Percentiles rank a stretch among this genome's conserved stretches.
Evolutionary conservation across 495 filamentous ascomycete species (phyloP).

Genomic region (Cudoniella acicularis): DNA sequence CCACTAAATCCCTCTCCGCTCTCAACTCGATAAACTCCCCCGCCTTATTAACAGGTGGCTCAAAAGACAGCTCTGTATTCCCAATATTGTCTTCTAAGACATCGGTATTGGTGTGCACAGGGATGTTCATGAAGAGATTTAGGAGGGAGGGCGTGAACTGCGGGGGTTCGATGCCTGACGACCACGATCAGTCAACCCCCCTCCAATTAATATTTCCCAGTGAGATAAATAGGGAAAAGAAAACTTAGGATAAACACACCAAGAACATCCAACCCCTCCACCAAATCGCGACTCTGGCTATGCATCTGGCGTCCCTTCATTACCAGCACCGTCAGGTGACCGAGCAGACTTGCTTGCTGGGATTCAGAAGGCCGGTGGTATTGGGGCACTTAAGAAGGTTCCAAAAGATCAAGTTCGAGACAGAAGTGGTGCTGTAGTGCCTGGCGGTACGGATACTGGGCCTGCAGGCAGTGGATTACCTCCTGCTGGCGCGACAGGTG

Average conservation of each 20-base stretch:
- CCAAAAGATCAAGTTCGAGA: conserved; percentile 72
- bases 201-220: too few relatives aligned
- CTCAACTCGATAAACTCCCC: conserved; percentile 36
- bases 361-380: conserved; percentile 75
- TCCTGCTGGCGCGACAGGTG: conserved; percentile 42
- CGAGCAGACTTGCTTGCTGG: conserved; percentile 72
- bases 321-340: conserved; percentile 47
- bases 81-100: not conserved
- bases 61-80: conserved; percentile 28
- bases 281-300: conserved; percentile 62
- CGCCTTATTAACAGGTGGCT: conserved; percentile 30
- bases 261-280: conserved; percentile 64
- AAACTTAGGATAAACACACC: too few relatives aligned
- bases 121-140: conserved; percentile 48
- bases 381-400: conserved; percentile 76
- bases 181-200: too few relatives aligned
- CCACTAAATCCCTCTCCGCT: conserved; percentile 34
- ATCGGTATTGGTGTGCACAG: conserved; percentile 26
- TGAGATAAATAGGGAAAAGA: too few relatives aligned
- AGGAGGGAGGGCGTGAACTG: conserved; percentile 38
- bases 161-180: conserved; percentile 17
- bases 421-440: conserved; percentile 68
- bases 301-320: conserved; percentile 49
- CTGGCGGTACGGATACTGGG: conserved; percentile 50
- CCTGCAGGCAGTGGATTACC: conserved; percentile 51